A percentile compares a stretch with the other conserved stretches of the same genome.
Evolutionary conservation across 1,284 basidiomycete genomes (phyloP).

Genomic region (Apiotrichum laibachii): DNA sequence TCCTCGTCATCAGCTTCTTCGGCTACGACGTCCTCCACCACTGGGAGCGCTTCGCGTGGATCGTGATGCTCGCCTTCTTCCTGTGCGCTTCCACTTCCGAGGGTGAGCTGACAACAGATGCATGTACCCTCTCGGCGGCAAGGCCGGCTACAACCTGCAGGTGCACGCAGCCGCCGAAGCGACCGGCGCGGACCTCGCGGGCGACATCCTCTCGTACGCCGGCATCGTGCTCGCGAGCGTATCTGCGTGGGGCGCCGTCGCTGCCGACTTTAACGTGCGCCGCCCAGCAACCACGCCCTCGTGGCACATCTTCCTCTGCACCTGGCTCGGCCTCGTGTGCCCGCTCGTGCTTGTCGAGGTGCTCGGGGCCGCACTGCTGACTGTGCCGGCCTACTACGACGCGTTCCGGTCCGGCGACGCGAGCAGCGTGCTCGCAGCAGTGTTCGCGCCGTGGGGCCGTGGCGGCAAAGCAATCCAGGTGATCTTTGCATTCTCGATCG

Average conservation of each 20-base stretch:
- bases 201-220: conserved; percentile 58
- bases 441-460: conserved; percentile 35
- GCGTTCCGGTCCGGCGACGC: conserved; percentile 58
- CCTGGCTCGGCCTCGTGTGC: conserved; percentile 59
- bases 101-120: conserved; percentile 32
- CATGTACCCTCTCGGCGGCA: conserved; percentile 55
- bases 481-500: conserved; percentile 60
- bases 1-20: conserved; percentile 49
- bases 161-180: conserved; percentile 53
- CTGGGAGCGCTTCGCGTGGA: conserved; percentile 66
- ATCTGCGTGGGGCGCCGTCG: conserved; percentile 51
- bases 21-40: conserved; percentile 58
- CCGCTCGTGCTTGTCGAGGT: conserved; percentile 58
- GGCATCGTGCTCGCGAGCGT: conserved; percentile 61
- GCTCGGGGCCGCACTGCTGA: conserved; percentile 58
- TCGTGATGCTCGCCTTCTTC: conserved; percentile 59
- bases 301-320: conserved; percentile 57
- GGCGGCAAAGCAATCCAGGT: conserved; percentile 60
- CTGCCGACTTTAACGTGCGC: conserved; percentile 58
- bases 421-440: conserved; percentile 49
- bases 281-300: conserved; percentile 55
- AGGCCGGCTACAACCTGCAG: background rate
- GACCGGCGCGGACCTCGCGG: conserved; percentile 52
- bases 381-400: conserved; percentile 57
- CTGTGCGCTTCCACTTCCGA: conserved; percentile 40